Base-by-base conservation (phyloP, 2,329 filamentous ascomycete species). In the Ophiobolus disseminans region DNA sequence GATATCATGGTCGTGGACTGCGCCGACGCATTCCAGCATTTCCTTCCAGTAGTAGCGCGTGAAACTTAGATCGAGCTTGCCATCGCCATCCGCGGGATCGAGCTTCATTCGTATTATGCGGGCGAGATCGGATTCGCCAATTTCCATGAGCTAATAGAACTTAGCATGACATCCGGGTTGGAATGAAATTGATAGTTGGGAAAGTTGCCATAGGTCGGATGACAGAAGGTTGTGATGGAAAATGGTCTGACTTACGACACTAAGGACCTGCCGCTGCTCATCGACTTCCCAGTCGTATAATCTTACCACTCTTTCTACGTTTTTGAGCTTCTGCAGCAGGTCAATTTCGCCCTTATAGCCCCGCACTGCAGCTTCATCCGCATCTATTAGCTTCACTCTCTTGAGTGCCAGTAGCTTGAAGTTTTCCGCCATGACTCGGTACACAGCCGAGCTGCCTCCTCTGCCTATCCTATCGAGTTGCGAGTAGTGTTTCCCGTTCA, bases 1-100 rank as follows among this genome's bases (percentile, higher is more conserved):
- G 56, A 99, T 92, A 67, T 97, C 91, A 70, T 88, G 82, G 10
- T 88, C 84, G 69, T 99, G 94, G 1, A 99, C 91, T 0, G 93
- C 85, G 60, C 90, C 85, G 5, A 99, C 85, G 69, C 94, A 97
- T 72, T 96, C 91, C 14, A 99, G 86, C 94, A 99, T 99, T 75
- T 99, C 94, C 73, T 96, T 94, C 94, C 94, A 99, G 79, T 96
- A 96, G 75, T 90, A 95, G n/a, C 94, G 88, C 10, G 94, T 91
- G 72, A 97, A 97, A 43, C 88, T 89, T 1, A 90, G 82, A 68
- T 99, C 94, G 52, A 99, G 88, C 50, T 82, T 84, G 42, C 60
- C 62, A 7, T 62, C 60, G 11, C 53, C 48, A 44, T 88, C 84
- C 11, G 66, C 65, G 3, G 65, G 63, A 48, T 74, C 71, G 80